Conservation (phyloP, 2,329 filamentous ascomycete genomes). For the Aspergillus sp. region DNA sequence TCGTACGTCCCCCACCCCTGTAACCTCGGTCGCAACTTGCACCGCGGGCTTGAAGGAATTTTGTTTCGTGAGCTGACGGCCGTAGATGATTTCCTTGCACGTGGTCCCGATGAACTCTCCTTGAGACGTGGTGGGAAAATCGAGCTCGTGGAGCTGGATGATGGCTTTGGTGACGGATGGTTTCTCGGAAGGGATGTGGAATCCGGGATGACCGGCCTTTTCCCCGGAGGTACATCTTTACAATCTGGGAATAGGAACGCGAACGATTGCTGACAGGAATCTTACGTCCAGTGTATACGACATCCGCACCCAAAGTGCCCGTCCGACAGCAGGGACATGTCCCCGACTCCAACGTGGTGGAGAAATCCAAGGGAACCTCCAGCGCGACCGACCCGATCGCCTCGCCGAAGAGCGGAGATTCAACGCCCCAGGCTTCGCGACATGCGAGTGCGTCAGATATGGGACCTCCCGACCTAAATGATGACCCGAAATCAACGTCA, state of each 20-base stretch:
- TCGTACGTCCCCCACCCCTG: constrained; percentile 36
- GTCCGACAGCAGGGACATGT: constrained; percentile 18
- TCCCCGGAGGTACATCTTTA: constrained; percentile 44
- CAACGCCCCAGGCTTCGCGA: constrained; percentile 40
- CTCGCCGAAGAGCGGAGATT: constrained; percentile 31
- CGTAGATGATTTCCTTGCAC: constrained; percentile 84
- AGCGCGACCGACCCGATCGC: constrained; percentile 21
- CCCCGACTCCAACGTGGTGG: constrained; percentile 8
- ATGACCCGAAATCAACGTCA: constrained; percentile 16
- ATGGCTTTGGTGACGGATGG: constrained; percentile 66
- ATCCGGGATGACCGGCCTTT: constrained; percentile 44
- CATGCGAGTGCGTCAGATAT: constrained; percentile 34
- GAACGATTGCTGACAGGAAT: constrained; percentile 1
- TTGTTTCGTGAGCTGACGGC: background rate
- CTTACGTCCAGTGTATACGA: constrained; percentile 23
- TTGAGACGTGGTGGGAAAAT: constrained; percentile 71
- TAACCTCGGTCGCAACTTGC: constrained; percentile 11
- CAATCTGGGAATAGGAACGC: too few relatives aligned
- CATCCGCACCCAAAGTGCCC: constrained; percentile 22
- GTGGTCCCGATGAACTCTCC: constrained; percentile 89
- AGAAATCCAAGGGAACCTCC: constrained; percentile 3
- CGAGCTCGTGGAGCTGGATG: constrained; percentile 62
- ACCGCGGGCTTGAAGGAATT: too few relatives aligned
- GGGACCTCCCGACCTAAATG: constrained; percentile 16
- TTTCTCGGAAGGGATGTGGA: constrained; percentile 54